Evolutionary conservation across 78 protist genomes (phyloP).

Genomic region (Parvularia atlantis): DNA sequence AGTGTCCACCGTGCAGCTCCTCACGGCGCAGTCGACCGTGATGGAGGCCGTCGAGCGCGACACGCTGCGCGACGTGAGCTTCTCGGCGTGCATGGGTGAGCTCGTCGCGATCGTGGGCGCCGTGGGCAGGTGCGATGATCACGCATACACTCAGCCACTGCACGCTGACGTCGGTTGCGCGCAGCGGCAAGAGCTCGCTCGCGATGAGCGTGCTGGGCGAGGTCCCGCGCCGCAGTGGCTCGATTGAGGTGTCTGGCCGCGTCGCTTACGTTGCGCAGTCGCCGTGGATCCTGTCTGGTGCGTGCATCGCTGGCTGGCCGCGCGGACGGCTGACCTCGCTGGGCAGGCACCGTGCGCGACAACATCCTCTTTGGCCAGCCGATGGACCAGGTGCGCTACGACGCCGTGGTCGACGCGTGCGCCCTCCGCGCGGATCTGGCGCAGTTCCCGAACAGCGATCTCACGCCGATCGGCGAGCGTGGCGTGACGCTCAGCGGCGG

Average conservation of each 20-base stretch:
- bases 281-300: slow-evolving; percentile 31
- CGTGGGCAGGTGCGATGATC: too few species aligned
- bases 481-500: slow-evolving; percentile 69
- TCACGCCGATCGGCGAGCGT: slow-evolving; percentile 54
- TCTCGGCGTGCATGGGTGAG: not conserved
- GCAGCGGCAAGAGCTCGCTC: slow-evolving; percentile 48
- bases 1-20: too few species aligned
- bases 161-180: slow-evolving; percentile 18
- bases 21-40: too few species aligned
- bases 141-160: too few species aligned
- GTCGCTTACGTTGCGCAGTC: slow-evolving; percentile 10
- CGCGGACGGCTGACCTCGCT: not conserved
- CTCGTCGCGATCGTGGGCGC: slow-evolving; percentile 40
- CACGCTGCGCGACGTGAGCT: not conserved
- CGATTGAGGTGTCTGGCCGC: not conserved
- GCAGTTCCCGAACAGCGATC: slow-evolving; percentile 1
- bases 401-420: slow-evolving; percentile 2
- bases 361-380: slow-evolving; percentile 34
- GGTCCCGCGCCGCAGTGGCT: not conserved
- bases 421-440: slow-evolving; percentile 22
- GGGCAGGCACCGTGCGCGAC: slow-evolving; percentile 35
- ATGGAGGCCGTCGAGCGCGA: not conserved
- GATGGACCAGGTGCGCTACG: slow-evolving; percentile 25
- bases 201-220: slow-evolving; percentile 34
- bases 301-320: too few species aligned